Evolutionary conservation across 2,329 filamentous ascomycete genomes (phyloP), one percentile per base, ranked within the genome.

Genomic region (Neocucurbitaria cava): DNA sequence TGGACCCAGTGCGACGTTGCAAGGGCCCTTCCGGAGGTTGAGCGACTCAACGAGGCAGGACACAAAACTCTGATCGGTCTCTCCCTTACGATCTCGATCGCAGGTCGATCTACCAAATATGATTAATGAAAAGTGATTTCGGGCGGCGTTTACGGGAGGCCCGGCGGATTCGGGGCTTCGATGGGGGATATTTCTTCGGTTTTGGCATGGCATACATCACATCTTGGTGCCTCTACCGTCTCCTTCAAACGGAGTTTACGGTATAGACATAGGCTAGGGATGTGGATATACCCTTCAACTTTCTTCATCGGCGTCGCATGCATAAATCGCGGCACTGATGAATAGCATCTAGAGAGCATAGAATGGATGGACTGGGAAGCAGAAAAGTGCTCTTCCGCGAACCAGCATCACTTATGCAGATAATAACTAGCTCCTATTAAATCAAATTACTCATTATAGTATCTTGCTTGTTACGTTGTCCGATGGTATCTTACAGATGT

Each of bases 41-140:
- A 76, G 74, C 47, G 74, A 76, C 56, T 68, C 64, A 4, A 73
- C 61, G 8, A 69, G 74, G 53, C 72, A 75, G 53, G 72, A 74
- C 45, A 74, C 71, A 1, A 76, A 76, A 64, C 50, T 75, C 26
- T 75, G 52, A 68, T 33, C 15, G 13, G 17, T 20, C 28, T 26
- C 24, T 31, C 28, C n/a, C 10, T 31, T 26, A 23, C 31, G 3
- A 8, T 31, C 44, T 24, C 21, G 38, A 42, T 54, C 45, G 46
- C 45, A 46, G 52, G 53, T 36, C 46, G 38, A 50, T 54, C 35
- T 48, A 54, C 21, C 44, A 48, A 49, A 46, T 28, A 66, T 62
- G 52, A 28, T 58, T 62, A 52, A 59, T 18, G 59, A 68, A 68
- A 66, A 62, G 58, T 65, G 52, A 30, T 49, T 58, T 62, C 35